Evolutionary conservation across 306 rosid species (phyloP), one percentile per base, ranked within the genome.

Genomic region (Alnus rubra): DNA sequence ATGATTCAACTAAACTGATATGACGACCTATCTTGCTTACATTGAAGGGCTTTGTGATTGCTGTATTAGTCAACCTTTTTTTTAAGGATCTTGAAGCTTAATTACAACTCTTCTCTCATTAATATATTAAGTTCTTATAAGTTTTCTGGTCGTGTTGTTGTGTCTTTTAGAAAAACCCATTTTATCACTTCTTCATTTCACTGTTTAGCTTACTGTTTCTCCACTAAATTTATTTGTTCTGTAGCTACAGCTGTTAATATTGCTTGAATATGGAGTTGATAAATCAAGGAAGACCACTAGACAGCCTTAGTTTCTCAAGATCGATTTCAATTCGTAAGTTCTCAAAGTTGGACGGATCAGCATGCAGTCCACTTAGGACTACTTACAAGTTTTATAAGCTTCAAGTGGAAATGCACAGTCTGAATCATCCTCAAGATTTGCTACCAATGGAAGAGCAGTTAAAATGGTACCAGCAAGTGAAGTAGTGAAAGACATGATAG

Each of bases 381-480:
- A 64, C 28, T 23, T 23, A 50, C 59, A 83, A 55, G 69, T 77
- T 68, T 79, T 72, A 77, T 7, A 84, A 77, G 67, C 44, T 91
- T 65, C 80, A 58, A 50, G 88, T 90, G 76, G 82, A 87, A 82
- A 87, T 89, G 91, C 83, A 59, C 92, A 85, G 82, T 80, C 90
- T 18, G 91, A 86, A 58, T 76, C 91, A 74, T 44, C 91, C 15
- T 81, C 96, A 15, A 90, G 82, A 76, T 76, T 84, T 2, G 86
- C 84, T 13, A 78, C 81, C 74, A 91, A 91, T 80, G 98, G 98
- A 70, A 86, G 91, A 84, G 81, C 92, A 70, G 93, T 88, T 60
- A 91, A 80, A 88, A 90, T 92, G 98, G 92, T 92, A 49, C 98
- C 97, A 1, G 78, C 91, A 70, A 92, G 79, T 80, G 94, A 92